A percentile compares a stretch with the other conserved stretches of the same genome.
phyloP scores from a whole-genome alignment of 2,329 filamentous ascomycete genomes.

The Pestalotiopsis sp. region DNA sequence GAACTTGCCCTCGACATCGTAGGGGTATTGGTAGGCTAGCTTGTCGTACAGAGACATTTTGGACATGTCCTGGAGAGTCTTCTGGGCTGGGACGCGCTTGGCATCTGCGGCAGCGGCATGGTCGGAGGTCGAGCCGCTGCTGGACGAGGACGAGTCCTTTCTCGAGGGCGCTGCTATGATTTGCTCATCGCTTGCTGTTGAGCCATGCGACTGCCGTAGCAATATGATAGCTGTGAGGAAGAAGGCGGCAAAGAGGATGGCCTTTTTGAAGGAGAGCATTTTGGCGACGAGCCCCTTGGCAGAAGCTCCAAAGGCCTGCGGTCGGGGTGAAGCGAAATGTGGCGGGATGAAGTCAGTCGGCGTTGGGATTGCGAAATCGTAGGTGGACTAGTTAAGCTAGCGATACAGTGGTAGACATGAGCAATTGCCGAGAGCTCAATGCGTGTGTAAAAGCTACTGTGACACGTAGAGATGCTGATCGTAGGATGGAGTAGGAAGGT shows the following conservation, averaged over 20 bases:
- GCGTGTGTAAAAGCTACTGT: background rate
- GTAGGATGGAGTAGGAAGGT: conserved; percentile 8
- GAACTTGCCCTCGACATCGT: conserved; percentile 86
- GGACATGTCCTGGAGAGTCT: conserved; percentile 70
- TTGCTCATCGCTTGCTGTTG: conserved; percentile 25
- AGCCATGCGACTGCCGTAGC: conserved; percentile 33
- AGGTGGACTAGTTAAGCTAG: background rate
- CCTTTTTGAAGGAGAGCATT: conserved; percentile 37
- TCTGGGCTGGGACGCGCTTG: conserved; percentile 52
- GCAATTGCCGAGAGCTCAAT: background rate
- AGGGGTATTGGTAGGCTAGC: conserved; percentile 91
- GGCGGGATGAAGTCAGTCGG: background rate
- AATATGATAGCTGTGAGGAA: conserved; percentile 37
- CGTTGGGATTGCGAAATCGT: background rate
- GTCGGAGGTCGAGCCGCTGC: background rate
- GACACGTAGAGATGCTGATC: conserved; percentile 1
- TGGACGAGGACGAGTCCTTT: conserved; percentile 24
- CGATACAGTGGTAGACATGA: background rate
- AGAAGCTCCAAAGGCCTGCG: background rate
- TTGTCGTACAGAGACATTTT: conserved; percentile 76
- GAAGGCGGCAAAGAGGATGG: conserved; percentile 34
- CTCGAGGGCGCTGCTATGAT: conserved; percentile 20
- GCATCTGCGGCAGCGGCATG: conserved; percentile 7
- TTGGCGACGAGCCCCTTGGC: conserved; percentile 20
- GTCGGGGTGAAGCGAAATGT: background rate